These are phyloP conservation scores for Yamadazyma phyllophila DNA, from an alignment of 805 yeast species.

Conservation along the genomic window DNA sequence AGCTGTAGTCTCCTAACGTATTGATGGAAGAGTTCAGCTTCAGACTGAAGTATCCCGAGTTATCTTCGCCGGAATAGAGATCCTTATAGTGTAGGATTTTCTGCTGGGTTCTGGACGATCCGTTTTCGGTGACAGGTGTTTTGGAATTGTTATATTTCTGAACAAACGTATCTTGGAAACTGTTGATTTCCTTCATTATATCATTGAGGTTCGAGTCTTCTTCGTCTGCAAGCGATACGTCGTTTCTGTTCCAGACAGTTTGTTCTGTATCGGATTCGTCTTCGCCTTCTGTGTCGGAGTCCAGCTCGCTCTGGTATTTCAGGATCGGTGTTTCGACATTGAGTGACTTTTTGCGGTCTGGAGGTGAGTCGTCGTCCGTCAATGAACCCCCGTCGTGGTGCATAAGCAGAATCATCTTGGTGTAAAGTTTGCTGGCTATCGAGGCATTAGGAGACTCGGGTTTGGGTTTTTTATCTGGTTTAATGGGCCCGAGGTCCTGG, in stretches of 20 bases:
- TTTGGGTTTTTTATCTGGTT: not conserved
- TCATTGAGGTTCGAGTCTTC: conserved; percentile 11
- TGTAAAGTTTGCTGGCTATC: conserved; percentile 14
- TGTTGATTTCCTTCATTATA: conserved; percentile 26
- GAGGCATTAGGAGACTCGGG: conserved; percentile 4
- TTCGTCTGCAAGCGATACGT: not conserved
- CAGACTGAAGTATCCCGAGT: conserved; percentile 10
- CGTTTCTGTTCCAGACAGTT: not conserved
- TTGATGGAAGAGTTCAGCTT: conserved; percentile 4
- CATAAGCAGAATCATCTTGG: conserved; percentile 15
- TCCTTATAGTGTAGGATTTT: conserved; percentile 34
- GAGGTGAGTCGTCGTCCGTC: not conserved
- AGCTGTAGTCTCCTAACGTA: conserved; percentile 15
- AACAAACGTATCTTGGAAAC: conserved; percentile 31
- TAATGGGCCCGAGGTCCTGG: not conserved
- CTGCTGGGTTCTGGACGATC: conserved; percentile 31
- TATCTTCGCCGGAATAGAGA: conserved; percentile 16
- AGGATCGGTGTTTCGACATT: conserved; percentile 15
- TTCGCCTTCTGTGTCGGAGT: conserved; percentile 12
- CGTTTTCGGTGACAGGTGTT: conserved; percentile 1
- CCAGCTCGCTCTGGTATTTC: conserved; percentile 25
- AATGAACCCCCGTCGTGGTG: not conserved
- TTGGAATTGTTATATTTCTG: conserved; percentile 17
- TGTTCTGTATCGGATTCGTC: conserved; percentile 7
- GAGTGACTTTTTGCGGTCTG: conserved; percentile 16